Evolutionary conservation across 495 filamentous ascomycete genomes (phyloP), one percentile per base, ranked within the genome.

Genomic region (Bacidia gigantensis): DNA sequence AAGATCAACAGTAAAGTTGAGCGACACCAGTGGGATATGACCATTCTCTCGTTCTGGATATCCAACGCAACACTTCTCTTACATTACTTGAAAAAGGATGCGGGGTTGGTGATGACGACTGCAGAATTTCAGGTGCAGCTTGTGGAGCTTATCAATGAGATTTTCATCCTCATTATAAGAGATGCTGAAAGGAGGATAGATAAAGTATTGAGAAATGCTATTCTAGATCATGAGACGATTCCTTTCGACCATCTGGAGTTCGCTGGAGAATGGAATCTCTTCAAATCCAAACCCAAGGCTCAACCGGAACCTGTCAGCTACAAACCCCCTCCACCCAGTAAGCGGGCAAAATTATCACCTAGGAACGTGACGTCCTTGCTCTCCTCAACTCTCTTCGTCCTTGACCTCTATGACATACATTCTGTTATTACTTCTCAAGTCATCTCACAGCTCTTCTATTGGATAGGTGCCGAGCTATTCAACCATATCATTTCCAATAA

Each of bases 151-250:
- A 87, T 97, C 65, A 96, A 97, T 60, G 92, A 99, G 64, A 97
- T 99, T 26, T 99, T 96, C 64, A 92, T 97, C 56, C 75, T 97
- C n/a, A 95, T 99, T 56, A 94, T 96, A 54, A 74, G 92, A 58
- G 92, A 99, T 64, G 92, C 92, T n/a, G 93, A 99, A 67, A 76
- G 92, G 55, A 80, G 92, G 40, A 88, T 99, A 75, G 93, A 99
- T 67, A 96, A 95, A 65, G 84, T 93, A 24, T 67, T 99, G 46
- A 92, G 96, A 64, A 70, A 77, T 39, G 87, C 89, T 12, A 92
- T 99, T 82, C 75, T 99, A 44, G 90, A 97, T 58, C 93, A 97
- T 64, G 92, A 99, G 69, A 97, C 89, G 17, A 99, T 99, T 45
- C 93, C 93, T 7, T 89, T 99, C 56, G 88, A 95, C 59, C 90